These are phyloP conservation scores for Calonectria henricotiae DNA, from an alignment of 2,329 filamentous ascomycete genomes.

Conservation along the genomic window DNA sequence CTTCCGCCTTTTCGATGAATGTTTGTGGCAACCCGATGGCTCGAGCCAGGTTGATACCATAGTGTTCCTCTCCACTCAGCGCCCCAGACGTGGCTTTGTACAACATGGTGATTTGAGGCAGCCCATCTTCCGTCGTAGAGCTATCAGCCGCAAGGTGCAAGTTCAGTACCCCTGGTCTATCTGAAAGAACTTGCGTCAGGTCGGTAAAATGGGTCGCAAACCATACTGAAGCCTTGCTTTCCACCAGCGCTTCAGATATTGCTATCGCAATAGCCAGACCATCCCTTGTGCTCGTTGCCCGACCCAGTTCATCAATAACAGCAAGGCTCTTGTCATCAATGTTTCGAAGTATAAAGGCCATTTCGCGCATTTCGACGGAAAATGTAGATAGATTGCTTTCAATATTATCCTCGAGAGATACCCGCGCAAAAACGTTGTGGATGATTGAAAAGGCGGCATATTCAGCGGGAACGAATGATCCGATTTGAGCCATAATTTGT, in stretches of 20 bases:
- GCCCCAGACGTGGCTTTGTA: constrained; percentile 86
- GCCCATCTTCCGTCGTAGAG: constrained; percentile 64
- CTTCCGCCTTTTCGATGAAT: constrained; percentile 79
- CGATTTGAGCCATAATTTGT: constrained; percentile 94
- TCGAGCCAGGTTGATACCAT: constrained; percentile 87
- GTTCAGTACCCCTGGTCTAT: constrained; percentile 85
- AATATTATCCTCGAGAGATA: constrained; percentile 89
- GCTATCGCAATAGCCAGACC: constrained; percentile 91
- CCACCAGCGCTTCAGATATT: constrained; percentile 89
- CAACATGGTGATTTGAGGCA: constrained; percentile 83
- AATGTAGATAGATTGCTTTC: constrained; percentile 96
- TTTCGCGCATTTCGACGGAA: constrained; percentile 95
- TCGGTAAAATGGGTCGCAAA: constrained; percentile 96
- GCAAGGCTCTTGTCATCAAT: constrained; percentile 83
- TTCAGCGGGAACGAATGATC: constrained; percentile 89
- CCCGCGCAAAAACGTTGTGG: constrained; percentile 87
- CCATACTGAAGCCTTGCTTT: constrained; percentile 86
- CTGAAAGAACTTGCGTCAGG: constrained; percentile 81
- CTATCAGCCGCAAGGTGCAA: constrained; percentile 85
- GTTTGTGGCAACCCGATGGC: constrained; percentile 80
- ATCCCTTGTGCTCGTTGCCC: constrained; percentile 91
- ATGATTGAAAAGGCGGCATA: constrained; percentile 88
- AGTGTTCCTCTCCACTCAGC: constrained; percentile 78
- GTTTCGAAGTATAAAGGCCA: constrained; percentile 91
- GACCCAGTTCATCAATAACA: constrained; percentile 92